phyloP scores from a whole-genome alignment of 2,329 filamentous ascomycete species.

The Aspergillus unguis region DNA sequence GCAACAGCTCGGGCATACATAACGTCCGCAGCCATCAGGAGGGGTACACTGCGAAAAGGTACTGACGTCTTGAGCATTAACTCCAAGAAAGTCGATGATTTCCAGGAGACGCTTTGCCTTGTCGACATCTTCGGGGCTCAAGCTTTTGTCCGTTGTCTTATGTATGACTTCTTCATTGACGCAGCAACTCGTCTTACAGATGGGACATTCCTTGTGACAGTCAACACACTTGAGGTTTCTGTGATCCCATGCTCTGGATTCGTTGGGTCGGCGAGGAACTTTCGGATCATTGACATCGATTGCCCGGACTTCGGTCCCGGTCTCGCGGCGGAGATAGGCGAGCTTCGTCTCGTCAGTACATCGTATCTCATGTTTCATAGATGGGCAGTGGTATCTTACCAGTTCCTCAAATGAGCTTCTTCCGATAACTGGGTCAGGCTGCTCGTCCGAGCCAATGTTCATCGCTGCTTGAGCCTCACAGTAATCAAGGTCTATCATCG shows the following conservation, averaged over 20 bases:
- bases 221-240: slow-evolving; percentile 33
- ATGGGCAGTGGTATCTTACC: slow-evolving; percentile 5
- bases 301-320: slow-evolving; percentile 10
- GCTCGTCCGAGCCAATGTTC: background rate
- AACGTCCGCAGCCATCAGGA: slow-evolving; percentile 27
- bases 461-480: slow-evolving; percentile 1
- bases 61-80: slow-evolving; percentile 24
- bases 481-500: slow-evolving; percentile 13
- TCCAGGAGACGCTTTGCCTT: slow-evolving; percentile 18
- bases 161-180: slow-evolving; percentile 22
- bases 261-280: slow-evolving; percentile 6
- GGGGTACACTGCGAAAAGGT: slow-evolving; percentile 35
- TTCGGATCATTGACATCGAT: background rate
- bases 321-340: slow-evolving; percentile 16
- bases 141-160: slow-evolving; percentile 12
- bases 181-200: slow-evolving; percentile 33
- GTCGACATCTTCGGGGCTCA: slow-evolving; percentile 14
- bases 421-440: background rate
- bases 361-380: too few relatives aligned
- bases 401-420: slow-evolving; percentile 10
- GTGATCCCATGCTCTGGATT: slow-evolving; percentile 27
- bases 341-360: slow-evolving; percentile 9
- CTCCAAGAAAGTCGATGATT: slow-evolving; percentile 23
- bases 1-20: slow-evolving; percentile 35
- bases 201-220: slow-evolving; percentile 27